Percentiles rank a stretch among this genome's conserved stretches.
phyloP scores from a whole-genome alignment of 148 eudicot species.

The Nepenthes mirabilis region DNA sequence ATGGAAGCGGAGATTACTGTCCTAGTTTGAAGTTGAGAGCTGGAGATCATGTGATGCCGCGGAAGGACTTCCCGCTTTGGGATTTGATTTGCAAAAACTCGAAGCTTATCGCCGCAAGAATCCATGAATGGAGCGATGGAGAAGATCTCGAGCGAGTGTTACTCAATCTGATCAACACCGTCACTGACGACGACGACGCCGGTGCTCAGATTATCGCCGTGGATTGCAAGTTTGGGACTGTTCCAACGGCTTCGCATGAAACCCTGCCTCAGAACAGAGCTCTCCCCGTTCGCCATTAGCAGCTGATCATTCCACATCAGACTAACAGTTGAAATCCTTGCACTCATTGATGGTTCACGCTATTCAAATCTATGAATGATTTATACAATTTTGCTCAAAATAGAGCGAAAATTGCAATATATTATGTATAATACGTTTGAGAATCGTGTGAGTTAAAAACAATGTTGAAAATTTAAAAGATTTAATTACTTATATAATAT shows the following conservation, averaged over 20 bases:
- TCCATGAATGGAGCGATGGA: slow-evolving; percentile 29
- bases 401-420: no score
- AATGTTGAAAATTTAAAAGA: no score
- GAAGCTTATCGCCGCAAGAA: slow-evolving; percentile 10
- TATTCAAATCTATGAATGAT: no score
- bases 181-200: background rate
- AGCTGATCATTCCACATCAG: background rate
- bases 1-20: slow-evolving; percentile 31
- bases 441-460: no score
- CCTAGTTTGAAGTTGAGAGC: slow-evolving; percentile 15
- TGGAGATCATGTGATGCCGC: slow-evolving; percentile 23
- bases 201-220: slow-evolving; percentile 13
- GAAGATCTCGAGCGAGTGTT: slow-evolving; percentile 15
- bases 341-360: no score
- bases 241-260: slow-evolving; percentile 33
- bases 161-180: slow-evolving; percentile 5
- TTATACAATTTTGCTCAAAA: no score
- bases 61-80: slow-evolving; percentile 25
- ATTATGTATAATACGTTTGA: no score
- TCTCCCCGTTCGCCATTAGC: slow-evolving; percentile 31
- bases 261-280: slow-evolving; percentile 21
- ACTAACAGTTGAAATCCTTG: no score
- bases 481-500: no score
- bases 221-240: slow-evolving; percentile 51
- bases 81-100: slow-evolving; percentile 19